Conservation (phyloP, 306 rosid species). For the Trifolium dubium region DNA sequence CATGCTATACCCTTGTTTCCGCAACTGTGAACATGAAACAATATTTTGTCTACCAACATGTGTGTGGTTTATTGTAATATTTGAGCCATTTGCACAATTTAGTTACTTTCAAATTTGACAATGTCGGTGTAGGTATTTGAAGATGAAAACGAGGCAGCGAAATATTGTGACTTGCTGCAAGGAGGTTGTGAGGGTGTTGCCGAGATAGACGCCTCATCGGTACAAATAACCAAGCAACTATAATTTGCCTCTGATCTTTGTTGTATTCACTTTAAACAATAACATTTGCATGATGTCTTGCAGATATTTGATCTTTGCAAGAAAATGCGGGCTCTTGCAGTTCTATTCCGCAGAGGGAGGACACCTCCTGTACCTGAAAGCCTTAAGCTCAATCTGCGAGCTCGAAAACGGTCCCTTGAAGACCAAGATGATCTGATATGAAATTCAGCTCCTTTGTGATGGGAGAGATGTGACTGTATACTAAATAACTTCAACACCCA, state of each 20-base stretch:
- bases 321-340: slow-evolving; percentile 94
- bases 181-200: slow-evolving; percentile 99
- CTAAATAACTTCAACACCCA: slow-evolving; percentile 19
- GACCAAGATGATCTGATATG: slow-evolving; percentile 77
- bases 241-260: slow-evolving; percentile 10
- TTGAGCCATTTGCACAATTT: background rate
- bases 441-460: slow-evolving; percentile 41
- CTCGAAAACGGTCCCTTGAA: slow-evolving; percentile 86
- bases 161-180: slow-evolving; percentile 86
- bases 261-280: slow-evolving; percentile 1
- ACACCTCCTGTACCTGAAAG: slow-evolving; percentile 94
- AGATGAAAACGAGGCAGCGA: slow-evolving; percentile 91
- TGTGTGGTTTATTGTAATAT: slow-evolving; percentile 18
- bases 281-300: slow-evolving; percentile 29
- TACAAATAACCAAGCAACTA: slow-evolving; percentile 45
- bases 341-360: slow-evolving; percentile 88
- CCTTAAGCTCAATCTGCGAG: slow-evolving; percentile 79
- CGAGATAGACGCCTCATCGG: slow-evolving; percentile 96
- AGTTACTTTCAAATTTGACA: slow-evolving; percentile 24
- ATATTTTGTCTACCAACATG: slow-evolving; percentile 13
- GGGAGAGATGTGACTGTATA: slow-evolving; percentile 34
- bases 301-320: slow-evolving; percentile 89
- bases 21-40: background rate
- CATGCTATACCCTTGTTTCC: background rate
- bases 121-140: slow-evolving; percentile 73